Percentiles rank a stretch among this genome's conserved stretches.
Conservation (phyloP, 2,329 filamentous ascomycete genomes). For the Aspergillus transmontanensis region DNA sequence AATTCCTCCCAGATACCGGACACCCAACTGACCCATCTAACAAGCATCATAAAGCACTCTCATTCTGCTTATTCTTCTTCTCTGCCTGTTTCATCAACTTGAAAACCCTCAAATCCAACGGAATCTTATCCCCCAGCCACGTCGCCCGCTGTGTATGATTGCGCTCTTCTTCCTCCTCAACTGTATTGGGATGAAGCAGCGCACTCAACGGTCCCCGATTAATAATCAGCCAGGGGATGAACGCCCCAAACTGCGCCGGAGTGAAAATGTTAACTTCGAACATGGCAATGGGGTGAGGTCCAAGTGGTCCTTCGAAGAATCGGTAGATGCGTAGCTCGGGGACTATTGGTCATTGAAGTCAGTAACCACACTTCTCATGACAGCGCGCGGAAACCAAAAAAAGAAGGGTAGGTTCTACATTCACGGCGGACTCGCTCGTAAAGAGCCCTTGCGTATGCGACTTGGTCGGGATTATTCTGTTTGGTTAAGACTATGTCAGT, state of each 20-base stretch:
- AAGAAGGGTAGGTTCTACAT: slow-evolving; percentile 55
- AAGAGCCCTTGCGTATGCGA: slow-evolving; percentile 68
- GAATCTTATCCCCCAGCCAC: slow-evolving; percentile 50
- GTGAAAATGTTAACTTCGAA: slow-evolving; percentile 91
- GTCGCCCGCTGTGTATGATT: slow-evolving; percentile 49
- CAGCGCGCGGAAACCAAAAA: background rate
- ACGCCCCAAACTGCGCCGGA: slow-evolving; percentile 85
- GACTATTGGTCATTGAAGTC: slow-evolving; percentile 52
- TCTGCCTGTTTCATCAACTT: slow-evolving; percentile 31
- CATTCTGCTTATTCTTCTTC: slow-evolving; percentile 19
- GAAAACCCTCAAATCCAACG: slow-evolving; percentile 45
- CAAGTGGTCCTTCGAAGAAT: slow-evolving; percentile 75
- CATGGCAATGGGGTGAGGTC: slow-evolving; percentile 83
- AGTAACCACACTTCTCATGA: background rate
- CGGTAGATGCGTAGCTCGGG: slow-evolving; percentile 82
- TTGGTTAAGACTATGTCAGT: background rate
- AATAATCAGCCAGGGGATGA: slow-evolving; percentile 81
- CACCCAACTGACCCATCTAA: background rate
- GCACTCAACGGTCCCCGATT: slow-evolving; percentile 78
- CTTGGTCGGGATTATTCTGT: slow-evolving; percentile 62
- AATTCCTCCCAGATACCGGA: no score
- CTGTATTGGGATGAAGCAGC: slow-evolving; percentile 80
- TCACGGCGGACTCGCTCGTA: slow-evolving; percentile 79
- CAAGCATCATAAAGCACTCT: background rate
- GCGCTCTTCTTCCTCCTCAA: slow-evolving; percentile 52